phyloP scores from a whole-genome alignment of 768 basidiomycete genomes.

The Hygrocybe coccinea region DNA sequence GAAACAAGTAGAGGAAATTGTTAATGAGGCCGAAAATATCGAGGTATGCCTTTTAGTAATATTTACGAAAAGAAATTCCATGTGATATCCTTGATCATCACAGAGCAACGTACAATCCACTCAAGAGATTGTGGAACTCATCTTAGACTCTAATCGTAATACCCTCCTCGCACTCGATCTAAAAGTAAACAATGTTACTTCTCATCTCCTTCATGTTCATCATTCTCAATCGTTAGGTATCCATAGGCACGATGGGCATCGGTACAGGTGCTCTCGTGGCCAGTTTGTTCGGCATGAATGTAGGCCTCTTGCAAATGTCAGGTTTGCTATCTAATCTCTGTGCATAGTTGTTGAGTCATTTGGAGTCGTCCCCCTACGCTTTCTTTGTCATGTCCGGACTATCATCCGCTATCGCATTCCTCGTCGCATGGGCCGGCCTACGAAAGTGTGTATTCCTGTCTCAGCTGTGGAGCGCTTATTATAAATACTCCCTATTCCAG shows the following conservation, averaged over 20 bases:
- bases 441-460: slow-evolving; percentile 42
- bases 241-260: slow-evolving; percentile 91
- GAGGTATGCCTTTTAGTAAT: slow-evolving; percentile 46
- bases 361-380: slow-evolving; percentile 65
- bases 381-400: slow-evolving; percentile 62
- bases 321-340: neutral
- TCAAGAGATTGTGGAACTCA: slow-evolving; percentile 96
- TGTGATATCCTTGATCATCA: too few relatives aligned
- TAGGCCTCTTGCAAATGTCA: slow-evolving; percentile 33
- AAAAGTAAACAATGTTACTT: slow-evolving; percentile 46
- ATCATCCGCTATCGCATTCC: slow-evolving; percentile 52
- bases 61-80: too few relatives aligned
- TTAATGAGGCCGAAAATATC: slow-evolving; percentile 85
- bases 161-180: slow-evolving; percentile 86
- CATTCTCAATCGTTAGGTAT: slow-evolving; percentile 54
- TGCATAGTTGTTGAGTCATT: slow-evolving; percentile 2
- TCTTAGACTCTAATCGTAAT: slow-evolving; percentile 94
- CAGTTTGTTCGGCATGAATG: slow-evolving; percentile 96
- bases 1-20: slow-evolving; percentile 96
- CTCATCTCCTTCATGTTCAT: neutral
- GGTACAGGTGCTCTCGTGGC: slow-evolving; percentile 87
- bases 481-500: slow-evolving; percentile 20
- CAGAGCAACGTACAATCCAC: slow-evolving; percentile 93
- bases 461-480: neutral
- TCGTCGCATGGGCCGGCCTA: slow-evolving; percentile 63